These are phyloP conservation scores for Claviceps monticola DNA, from an alignment of 2,329 filamentous ascomycete species.

Conservation along the genomic window DNA sequence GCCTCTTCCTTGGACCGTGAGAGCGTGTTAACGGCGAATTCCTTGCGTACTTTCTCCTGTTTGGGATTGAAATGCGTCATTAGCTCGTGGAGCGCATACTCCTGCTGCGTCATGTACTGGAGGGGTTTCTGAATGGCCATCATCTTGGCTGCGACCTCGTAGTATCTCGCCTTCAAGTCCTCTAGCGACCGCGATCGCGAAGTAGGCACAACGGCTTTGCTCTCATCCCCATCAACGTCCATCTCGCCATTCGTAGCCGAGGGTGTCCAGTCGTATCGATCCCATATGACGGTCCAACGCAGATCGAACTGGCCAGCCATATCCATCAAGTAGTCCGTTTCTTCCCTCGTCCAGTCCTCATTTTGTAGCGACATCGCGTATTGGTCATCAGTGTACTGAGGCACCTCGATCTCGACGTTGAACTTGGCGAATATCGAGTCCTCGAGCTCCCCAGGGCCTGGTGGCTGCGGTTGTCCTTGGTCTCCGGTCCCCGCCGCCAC, in stretches of 20 bases:
- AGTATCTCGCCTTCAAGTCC: slow-evolving; percentile 84
- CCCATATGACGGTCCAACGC: slow-evolving; percentile 82
- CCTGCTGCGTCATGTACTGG: slow-evolving; percentile 73
- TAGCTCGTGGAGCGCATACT: slow-evolving; percentile 70
- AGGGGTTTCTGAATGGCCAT: slow-evolving; percentile 68
- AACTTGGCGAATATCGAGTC: slow-evolving; percentile 69
- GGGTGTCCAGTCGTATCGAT: slow-evolving; percentile 69
- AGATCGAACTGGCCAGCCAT: slow-evolving; percentile 68
- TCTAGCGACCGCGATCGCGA: slow-evolving; percentile 58
- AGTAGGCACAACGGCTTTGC: slow-evolving; percentile 40
- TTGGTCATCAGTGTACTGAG: slow-evolving; percentile 74
- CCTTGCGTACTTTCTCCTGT: slow-evolving; percentile 68
- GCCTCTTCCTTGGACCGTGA: slow-evolving; percentile 75
- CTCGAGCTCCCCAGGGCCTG: slow-evolving; percentile 22
- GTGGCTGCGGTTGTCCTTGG: not conserved
- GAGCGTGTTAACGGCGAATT: slow-evolving; percentile 68
- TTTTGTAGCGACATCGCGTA: slow-evolving; percentile 64
- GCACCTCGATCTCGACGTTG: slow-evolving; percentile 67
- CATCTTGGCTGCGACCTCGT: slow-evolving; percentile 70
- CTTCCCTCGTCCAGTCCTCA: slow-evolving; percentile 75
- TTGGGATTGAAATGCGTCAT: slow-evolving; percentile 77
- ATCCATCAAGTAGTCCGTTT: slow-evolving; percentile 81
- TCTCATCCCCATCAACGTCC: slow-evolving; percentile 30
- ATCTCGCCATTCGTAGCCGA: slow-evolving; percentile 30
- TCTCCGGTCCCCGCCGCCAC: slow-evolving; percentile 7